Percentiles rank a stretch among this genome's conserved stretches.
phyloP scores from a whole-genome alignment of 805 yeast genomes.

The Scheffersomyces stipitis region DNA sequence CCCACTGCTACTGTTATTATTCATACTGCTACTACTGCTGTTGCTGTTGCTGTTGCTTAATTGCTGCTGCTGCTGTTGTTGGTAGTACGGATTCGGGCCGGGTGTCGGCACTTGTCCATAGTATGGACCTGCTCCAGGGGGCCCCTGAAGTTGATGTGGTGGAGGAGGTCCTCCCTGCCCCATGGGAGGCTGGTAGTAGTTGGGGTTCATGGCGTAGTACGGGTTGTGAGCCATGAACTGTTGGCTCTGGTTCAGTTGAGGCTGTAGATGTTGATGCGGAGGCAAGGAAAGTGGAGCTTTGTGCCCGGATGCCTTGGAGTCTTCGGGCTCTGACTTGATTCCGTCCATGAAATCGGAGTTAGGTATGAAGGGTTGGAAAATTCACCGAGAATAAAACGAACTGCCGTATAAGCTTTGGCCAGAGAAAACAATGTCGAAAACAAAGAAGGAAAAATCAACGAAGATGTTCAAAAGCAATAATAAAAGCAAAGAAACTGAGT shows the following conservation, averaged over 20 bases:
- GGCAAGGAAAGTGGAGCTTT: too few relatives aligned
- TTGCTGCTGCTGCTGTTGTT: constrained; percentile 9
- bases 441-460: too few relatives aligned
- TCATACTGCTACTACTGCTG: constrained; percentile 3
- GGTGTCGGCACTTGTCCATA: not conserved
- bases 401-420: too few relatives aligned
- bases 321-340: too few relatives aligned
- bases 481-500: too few relatives aligned
- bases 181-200: not conserved
- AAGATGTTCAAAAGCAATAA: too few relatives aligned
- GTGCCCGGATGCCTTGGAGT: too few relatives aligned
- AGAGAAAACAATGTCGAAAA: too few relatives aligned
- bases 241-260: constrained; percentile 4
- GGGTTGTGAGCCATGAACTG: not conserved
- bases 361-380: too few relatives aligned
- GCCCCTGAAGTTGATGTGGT: not conserved
- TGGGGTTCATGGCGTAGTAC: not conserved
- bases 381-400: too few relatives aligned
- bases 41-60: constrained; percentile 6
- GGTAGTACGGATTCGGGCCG: constrained; percentile 1
- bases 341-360: too few relatives aligned
- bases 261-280: not conserved
- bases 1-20: too few relatives aligned
- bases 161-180: not conserved
- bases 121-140: not conserved